Evolutionary conservation across 306 rosid species (phyloP), one percentile per base, ranked within the genome.

Genomic region (Bauhinia variegata): DNA sequence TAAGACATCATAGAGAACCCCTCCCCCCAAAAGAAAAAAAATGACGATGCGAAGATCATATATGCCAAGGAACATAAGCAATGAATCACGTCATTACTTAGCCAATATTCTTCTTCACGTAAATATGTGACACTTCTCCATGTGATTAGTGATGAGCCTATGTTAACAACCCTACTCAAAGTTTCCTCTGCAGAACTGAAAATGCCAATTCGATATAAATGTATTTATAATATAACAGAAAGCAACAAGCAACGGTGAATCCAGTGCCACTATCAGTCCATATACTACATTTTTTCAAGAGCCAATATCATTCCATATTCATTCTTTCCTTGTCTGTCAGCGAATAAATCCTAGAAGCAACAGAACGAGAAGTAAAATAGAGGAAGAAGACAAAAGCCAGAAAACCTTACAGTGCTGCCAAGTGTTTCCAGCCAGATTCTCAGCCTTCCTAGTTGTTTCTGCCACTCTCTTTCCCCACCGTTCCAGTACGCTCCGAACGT

Each of bases 351-450:
- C 28, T 4, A 11, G 14, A 11, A 4, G 32, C 34, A 5, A 16
- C 19, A 23, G 16, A 14, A 53, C 34, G 59, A 30, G 4, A 62
- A 64, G 36, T 17, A 4, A 37, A 44, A 3, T 19, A 7, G 4
- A 5, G 8, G 6, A 16, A 13, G 13, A 5, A 0, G 19, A 62
- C 14, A 30, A 8, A 56, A 72, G 55, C 13, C 14, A 33, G 48
- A 54, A 67, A 67, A 68, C 91, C 28, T 76, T 73, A 93, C 97
- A 71, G 75, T 92, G 95, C 75, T 87, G 92, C 99, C 99, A 93
- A 32, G 99, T 90, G 79, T 90, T 93, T 65, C 92, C 93, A 23
- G 97, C 99, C 55, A 93, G 81, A 83, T 52, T 84, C 80, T 93
- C 99, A 33, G 99, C 97, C 74, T 80, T 88, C 79, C 68, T 83